Evolutionary conservation across 2,329 filamentous ascomycete species (phyloP).

Genomic region (Colletotrichum spinosum): DNA sequence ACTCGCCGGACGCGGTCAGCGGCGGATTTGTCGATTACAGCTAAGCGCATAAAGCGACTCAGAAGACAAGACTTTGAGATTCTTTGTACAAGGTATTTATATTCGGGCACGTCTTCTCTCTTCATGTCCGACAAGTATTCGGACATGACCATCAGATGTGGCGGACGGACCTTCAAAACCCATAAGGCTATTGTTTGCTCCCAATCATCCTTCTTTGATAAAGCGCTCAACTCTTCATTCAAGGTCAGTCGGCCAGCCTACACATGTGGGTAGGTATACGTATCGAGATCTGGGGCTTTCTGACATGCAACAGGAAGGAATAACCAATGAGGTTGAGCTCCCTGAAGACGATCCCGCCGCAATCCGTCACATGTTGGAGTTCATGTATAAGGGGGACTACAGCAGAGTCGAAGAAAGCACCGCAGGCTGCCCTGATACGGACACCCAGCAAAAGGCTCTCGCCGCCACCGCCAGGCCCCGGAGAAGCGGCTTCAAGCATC

Average conservation of each 20-base stretch:
- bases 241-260: conserved; percentile 38
- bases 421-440: not conserved
- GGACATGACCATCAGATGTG: conserved; percentile 49
- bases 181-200: conserved; percentile 50
- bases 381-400: conserved; percentile 44
- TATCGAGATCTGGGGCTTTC: not conserved
- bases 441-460: not conserved
- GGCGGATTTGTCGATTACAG: no score
- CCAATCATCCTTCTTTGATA: conserved; percentile 47
- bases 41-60: not conserved
- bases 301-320: conserved; percentile 37
- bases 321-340: conserved; percentile 39
- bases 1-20: no score
- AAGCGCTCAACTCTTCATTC: conserved; percentile 39
- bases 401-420: conserved; percentile 23
- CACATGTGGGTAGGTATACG: no score
- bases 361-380: conserved; percentile 44
- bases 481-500: conserved; percentile 30
- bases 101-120: not conserved
- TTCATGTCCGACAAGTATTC: conserved; percentile 41
- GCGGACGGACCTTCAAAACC: conserved; percentile 43
- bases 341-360: conserved; percentile 45
- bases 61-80: not conserved
- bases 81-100: not conserved
- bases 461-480: conserved; percentile 14